phyloP scores from a whole-genome alignment of 768 basidiomycete genomes.

The Boletus patriciae region DNA sequence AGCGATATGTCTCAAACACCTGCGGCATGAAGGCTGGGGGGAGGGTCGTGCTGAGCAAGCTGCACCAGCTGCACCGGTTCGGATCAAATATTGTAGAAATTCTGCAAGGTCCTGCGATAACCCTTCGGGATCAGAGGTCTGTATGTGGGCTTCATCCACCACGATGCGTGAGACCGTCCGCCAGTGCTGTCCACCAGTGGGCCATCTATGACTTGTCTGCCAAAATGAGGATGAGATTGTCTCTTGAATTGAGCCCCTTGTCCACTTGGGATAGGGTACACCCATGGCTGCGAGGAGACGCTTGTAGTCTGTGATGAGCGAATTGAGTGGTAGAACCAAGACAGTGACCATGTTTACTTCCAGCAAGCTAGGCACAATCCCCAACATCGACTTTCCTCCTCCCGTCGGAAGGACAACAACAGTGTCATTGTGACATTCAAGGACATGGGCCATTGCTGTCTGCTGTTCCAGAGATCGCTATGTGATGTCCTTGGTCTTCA shows the following conservation, averaged over 20 bases:
- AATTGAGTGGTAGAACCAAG: background rate
- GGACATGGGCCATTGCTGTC: background rate
- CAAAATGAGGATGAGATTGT: conserved; percentile 7
- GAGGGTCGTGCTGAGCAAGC: conserved; percentile 23
- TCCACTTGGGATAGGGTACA: background rate
- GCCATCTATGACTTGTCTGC: conserved; percentile 3
- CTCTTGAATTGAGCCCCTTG: fast-evolving
- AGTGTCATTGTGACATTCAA: background rate
- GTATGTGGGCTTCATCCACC: conserved; percentile 30
- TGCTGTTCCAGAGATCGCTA: background rate
- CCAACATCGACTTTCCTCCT: conserved; percentile 3
- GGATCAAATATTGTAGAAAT: background rate
- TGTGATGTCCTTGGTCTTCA: background rate
- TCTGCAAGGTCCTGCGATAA: conserved; percentile 9
- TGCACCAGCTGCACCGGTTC: conserved; percentile 16
- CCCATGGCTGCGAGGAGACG: background rate
- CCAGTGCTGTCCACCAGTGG: conserved; percentile 11
- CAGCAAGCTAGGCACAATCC: background rate
- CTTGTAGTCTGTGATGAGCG: background rate
- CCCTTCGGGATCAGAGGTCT: background rate
- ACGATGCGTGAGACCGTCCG: conserved; percentile 8
- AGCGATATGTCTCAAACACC: conserved; percentile 5
- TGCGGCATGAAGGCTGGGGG: background rate
- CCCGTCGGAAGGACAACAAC: background rate
- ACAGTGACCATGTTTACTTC: background rate